These are phyloP conservation scores for Gossypium raimondii DNA, from an alignment of 345 rosid genomes.

Conservation along the genomic window DNA sequence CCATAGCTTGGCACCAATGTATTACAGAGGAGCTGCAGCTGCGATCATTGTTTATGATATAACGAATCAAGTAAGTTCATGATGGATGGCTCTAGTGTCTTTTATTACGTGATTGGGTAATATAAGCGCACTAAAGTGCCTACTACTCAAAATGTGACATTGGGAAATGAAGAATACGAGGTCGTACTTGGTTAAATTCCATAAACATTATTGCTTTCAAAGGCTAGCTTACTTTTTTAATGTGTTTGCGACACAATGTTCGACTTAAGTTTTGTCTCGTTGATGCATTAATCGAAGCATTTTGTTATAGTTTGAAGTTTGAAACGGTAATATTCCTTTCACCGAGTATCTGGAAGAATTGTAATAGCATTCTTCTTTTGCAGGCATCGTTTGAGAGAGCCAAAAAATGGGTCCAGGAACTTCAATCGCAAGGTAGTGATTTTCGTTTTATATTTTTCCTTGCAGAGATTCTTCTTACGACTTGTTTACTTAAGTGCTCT, in stretches of 20 bases:
- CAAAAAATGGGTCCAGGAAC: slow-evolving; percentile 96
- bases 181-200: not conserved
- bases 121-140: not conserved
- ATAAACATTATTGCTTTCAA: not conserved
- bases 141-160: not conserved
- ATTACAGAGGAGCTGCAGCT: slow-evolving; percentile 96
- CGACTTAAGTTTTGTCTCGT: not conserved
- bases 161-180: not conserved
- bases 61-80: slow-evolving; percentile 61
- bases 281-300: not conserved
- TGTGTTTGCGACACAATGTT: not conserved
- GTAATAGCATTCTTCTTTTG: slow-evolving; percentile 12
- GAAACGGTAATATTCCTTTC: not conserved
- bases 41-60: slow-evolving; percentile 87
- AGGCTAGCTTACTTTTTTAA: not conserved
- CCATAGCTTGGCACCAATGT: slow-evolving; percentile 98
- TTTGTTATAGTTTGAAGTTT: not conserved
- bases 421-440: slow-evolving; percentile 78
- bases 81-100: not conserved
- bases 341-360: not conserved
- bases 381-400: slow-evolving; percentile 94
- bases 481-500: not conserved
- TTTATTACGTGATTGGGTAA: not conserved
- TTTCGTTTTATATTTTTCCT: not conserved
- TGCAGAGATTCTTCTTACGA: not conserved